Conservation (phyloP, 805 yeast genomes). For the Ogataea kodamae region DNA sequence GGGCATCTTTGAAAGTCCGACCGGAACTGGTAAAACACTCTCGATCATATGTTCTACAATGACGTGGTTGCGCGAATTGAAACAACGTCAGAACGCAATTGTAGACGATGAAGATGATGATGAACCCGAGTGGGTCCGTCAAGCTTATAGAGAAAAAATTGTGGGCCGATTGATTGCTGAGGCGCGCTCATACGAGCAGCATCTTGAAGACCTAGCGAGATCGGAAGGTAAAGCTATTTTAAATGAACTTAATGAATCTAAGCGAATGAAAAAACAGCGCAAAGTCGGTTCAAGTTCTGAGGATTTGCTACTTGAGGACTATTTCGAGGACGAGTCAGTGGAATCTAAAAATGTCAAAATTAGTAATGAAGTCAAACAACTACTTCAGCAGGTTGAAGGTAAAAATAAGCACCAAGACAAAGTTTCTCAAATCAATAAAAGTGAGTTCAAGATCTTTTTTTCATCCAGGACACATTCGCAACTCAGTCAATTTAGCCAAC, state of each 20-base stretch:
- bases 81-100: slow-evolving; percentile 37
- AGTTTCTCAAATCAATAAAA: slow-evolving; percentile 23
- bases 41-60: slow-evolving; percentile 81
- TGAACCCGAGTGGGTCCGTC: slow-evolving; percentile 40
- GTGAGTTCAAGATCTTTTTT: slow-evolving; percentile 54
- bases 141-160: slow-evolving; percentile 34
- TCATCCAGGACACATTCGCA: slow-evolving; percentile 93
- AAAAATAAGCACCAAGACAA: slow-evolving; percentile 21
- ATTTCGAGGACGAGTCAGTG: slow-evolving; percentile 32
- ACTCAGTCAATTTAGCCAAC: slow-evolving; percentile 72
- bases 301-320: slow-evolving; percentile 35
- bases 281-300: slow-evolving; percentile 17
- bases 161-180: slow-evolving; percentile 27
- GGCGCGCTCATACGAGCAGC: slow-evolving; percentile 39
- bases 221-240: slow-evolving; percentile 25
- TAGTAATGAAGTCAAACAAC: slow-evolving; percentile 43
- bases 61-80: slow-evolving; percentile 59
- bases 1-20: slow-evolving; percentile 88
- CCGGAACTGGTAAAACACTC: slow-evolving; percentile 92
- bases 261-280: slow-evolving; percentile 6
- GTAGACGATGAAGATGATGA: slow-evolving; percentile 34
- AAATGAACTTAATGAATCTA: slow-evolving; percentile 22
- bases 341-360: slow-evolving; percentile 34
- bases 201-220: slow-evolving; percentile 35
- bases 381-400: slow-evolving; percentile 43